These are phyloP conservation scores for Pleurotus ostreatus DNA, from an alignment of 768 basidiomycete genomes.

Conservation along the genomic window DNA sequence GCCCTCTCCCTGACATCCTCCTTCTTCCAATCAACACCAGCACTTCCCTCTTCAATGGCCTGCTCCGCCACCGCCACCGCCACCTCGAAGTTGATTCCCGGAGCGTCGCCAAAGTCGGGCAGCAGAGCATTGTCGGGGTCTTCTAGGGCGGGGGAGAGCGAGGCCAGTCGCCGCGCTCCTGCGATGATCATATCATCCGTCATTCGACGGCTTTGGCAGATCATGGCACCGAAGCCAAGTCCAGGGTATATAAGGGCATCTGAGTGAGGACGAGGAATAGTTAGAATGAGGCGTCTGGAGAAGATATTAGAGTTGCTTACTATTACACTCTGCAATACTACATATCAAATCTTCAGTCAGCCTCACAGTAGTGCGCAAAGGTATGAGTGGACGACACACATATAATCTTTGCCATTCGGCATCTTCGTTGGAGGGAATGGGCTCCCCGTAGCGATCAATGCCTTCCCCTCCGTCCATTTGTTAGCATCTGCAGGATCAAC, in stretches of 20 bases:
- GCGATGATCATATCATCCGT: conserved; percentile 87
- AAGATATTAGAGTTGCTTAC: conserved; percentile 24
- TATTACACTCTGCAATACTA: conserved; percentile 75
- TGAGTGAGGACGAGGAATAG: conserved; percentile 13
- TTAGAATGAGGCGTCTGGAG: not conserved
- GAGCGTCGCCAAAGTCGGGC: conserved; percentile 74
- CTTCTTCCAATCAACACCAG: conserved; percentile 54
- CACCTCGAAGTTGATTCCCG: conserved; percentile 73
- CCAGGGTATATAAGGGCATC: conserved; percentile 84
- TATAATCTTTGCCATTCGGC: conserved; percentile 60
- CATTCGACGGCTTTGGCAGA: conserved; percentile 57
- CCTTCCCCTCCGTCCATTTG: conserved; percentile 77
- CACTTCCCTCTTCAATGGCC: conserved; percentile 68
- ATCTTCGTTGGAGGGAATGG: conserved; percentile 75
- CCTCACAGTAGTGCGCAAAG: not conserved
- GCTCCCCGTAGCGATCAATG: conserved; percentile 79
- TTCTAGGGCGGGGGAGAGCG: conserved; percentile 68
- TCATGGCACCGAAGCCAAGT: conserved; percentile 76
- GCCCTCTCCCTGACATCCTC: conserved; percentile 53
- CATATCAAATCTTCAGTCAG: not conserved
- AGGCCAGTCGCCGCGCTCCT: conserved; percentile 69
- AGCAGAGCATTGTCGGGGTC: conserved; percentile 71
- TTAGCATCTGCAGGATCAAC: conserved; percentile 67
- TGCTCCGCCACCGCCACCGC: conserved; percentile 78
- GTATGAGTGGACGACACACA: conserved; percentile 34